Evolutionary conservation across 1,284 basidiomycete genomes (phyloP).

Genomic region (Kwoniella shivajii): DNA sequence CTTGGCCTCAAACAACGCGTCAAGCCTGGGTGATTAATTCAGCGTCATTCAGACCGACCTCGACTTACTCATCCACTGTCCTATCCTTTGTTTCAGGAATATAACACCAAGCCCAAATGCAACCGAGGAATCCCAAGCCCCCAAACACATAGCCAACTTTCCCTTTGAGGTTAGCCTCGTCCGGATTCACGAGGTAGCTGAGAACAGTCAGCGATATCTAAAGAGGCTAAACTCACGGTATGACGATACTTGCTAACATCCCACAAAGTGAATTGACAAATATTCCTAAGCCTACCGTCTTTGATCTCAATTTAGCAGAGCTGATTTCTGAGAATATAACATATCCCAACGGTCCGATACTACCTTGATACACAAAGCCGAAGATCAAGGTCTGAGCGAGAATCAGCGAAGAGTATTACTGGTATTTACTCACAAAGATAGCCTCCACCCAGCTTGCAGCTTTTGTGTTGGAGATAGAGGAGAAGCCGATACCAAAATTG

Average conservation of each 20-base stretch:
- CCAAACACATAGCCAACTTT: constrained; percentile 28
- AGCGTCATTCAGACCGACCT: not conserved
- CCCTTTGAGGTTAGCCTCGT: constrained; percentile 24
- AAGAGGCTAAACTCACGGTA: constrained; percentile 13
- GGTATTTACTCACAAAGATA: constrained; percentile 24
- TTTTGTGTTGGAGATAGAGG: constrained; percentile 20
- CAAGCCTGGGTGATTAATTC: constrained; percentile 16
- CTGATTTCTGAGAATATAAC: constrained; percentile 48
- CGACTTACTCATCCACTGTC: constrained; percentile 30
- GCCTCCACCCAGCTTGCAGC: constrained; percentile 33
- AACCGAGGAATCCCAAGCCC: constrained; percentile 20
- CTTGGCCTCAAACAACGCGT: constrained; percentile 29
- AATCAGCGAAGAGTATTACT: constrained; percentile 8
- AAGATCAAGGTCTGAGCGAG: constrained; percentile 22
- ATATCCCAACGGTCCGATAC: constrained; percentile 31
- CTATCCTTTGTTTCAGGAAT: constrained; percentile 32
- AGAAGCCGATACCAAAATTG: constrained; percentile 52
- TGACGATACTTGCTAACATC: constrained; percentile 31
- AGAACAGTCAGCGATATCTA: not conserved
- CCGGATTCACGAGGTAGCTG: constrained; percentile 26
- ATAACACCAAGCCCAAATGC: constrained; percentile 23
- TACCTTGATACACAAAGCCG: constrained; percentile 29
- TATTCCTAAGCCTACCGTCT: constrained; percentile 56
- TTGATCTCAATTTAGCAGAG: constrained; percentile 52
- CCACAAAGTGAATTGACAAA: constrained; percentile 40